Percentiles rank a stretch among this genome's conserved stretches.
phyloP scores from a whole-genome alignment of 176 grass and related monocot genomes.

The Echinochloa phyllopogon region DNA sequence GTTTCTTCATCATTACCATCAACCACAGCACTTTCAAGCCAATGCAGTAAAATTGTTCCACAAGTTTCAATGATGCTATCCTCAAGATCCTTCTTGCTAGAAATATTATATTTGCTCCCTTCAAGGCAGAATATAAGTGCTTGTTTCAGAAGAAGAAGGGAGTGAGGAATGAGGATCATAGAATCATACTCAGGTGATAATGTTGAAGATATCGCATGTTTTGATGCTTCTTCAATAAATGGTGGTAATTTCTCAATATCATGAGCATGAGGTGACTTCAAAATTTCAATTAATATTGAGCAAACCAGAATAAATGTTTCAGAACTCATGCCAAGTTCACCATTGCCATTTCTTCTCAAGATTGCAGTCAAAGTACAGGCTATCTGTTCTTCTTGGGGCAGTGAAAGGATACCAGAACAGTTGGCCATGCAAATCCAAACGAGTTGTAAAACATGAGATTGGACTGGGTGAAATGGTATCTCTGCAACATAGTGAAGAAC shows the following conservation, averaged over 20 bases:
- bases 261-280: constrained; percentile 68
- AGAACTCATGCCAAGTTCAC: constrained; percentile 63
- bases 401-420: constrained; percentile 74
- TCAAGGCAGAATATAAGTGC: constrained; percentile 65
- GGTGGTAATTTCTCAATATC: constrained; percentile 62
- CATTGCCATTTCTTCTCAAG: constrained; percentile 63
- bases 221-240: constrained; percentile 76
- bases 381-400: constrained; percentile 78
- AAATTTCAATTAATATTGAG: constrained; percentile 74
- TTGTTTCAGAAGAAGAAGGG: constrained; percentile 84
- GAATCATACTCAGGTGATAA: constrained; percentile 50
- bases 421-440: constrained; percentile 67
- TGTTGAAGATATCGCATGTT: constrained; percentile 64
- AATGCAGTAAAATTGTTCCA: constrained; percentile 72
- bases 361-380: constrained; percentile 62
- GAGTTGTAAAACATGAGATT: constrained; percentile 74
- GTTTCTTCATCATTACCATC: constrained; percentile 74
- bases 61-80: constrained; percentile 72
- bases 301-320: constrained; percentile 75
- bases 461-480: constrained; percentile 89
- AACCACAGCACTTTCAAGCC: constrained; percentile 62
- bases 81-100: constrained; percentile 59
- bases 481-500: constrained; percentile 82
- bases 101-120: constrained; percentile 44
- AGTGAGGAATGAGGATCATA: constrained; percentile 56